A percentile compares a stretch with the other conserved stretches of the same genome.
Evolutionary conservation across 2,329 filamentous ascomycete species (phyloP).

Genomic region (Clathrospora elynae): DNA sequence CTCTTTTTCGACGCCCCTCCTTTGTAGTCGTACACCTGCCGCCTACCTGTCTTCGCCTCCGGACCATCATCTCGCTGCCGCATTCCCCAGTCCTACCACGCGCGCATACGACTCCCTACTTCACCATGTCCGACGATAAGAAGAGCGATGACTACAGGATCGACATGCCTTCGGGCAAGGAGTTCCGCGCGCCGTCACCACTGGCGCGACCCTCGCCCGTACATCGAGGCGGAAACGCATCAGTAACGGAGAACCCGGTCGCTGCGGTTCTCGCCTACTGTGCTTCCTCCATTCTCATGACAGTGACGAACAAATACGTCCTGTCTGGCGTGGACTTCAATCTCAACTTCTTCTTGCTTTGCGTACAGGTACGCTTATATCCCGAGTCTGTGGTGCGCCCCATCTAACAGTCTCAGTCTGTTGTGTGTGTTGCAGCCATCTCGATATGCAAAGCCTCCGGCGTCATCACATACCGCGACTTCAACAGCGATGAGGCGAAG

Average conservation of each 20-base stretch:
- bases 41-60: slow-evolving; percentile 22
- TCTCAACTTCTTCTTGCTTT: slow-evolving; percentile 92
- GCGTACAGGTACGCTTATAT: slow-evolving; percentile 75
- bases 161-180: slow-evolving; percentile 61
- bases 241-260: slow-evolving; percentile 73
- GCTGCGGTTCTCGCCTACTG: slow-evolving; percentile 90
- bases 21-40: slow-evolving; percentile 7
- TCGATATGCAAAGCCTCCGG: slow-evolving; percentile 78
- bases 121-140: slow-evolving; percentile 83
- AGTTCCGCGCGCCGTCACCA: slow-evolving; percentile 50
- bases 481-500: slow-evolving; percentile 85
- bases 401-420: slow-evolving; percentile 63
- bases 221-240: slow-evolving; percentile 25
- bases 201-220: slow-evolving; percentile 52
- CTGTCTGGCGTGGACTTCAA: slow-evolving; percentile 91
- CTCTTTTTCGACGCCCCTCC: slow-evolving; percentile 13
- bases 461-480: slow-evolving; percentile 81
- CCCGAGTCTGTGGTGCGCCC: neutral
- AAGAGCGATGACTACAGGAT: slow-evolving; percentile 80
- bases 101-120: slow-evolving; percentile 12
- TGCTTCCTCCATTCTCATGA: slow-evolving; percentile 97
- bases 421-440: slow-evolving; percentile 88
- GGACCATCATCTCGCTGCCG: slow-evolving; percentile 23
- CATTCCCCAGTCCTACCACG: slow-evolving; percentile 10
- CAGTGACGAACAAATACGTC: slow-evolving; percentile 99